Conservation (phyloP, 306 rosid genomes). For the Herpetospermum pedunculosum region DNA sequence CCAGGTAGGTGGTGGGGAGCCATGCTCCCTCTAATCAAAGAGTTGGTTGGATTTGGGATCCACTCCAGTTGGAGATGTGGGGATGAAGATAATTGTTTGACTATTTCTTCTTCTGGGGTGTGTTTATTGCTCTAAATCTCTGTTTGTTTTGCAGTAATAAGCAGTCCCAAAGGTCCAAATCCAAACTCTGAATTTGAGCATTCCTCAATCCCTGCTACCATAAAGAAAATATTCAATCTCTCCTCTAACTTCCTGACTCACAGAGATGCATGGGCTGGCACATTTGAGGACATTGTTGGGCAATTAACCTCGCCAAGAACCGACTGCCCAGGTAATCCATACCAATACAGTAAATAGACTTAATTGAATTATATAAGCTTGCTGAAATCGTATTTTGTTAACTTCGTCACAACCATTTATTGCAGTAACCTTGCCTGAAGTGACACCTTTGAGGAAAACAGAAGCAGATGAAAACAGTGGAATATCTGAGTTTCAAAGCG, state of each 20-base stretch:
- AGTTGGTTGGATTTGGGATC: neutral
- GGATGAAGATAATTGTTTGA: neutral
- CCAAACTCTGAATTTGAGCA: conserved; percentile 89
- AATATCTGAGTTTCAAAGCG: conserved; percentile 81
- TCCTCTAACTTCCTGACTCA: conserved; percentile 84
- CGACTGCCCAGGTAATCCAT: conserved; percentile 71
- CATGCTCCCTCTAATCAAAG: neutral
- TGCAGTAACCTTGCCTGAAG: conserved; percentile 82
- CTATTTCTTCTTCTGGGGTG: neutral
- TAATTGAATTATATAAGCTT: neutral
- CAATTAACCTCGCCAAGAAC: conserved; percentile 71
- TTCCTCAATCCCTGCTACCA: conserved; percentile 95
- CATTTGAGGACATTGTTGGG: conserved; percentile 71
- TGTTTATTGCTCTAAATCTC: conserved; percentile 1
- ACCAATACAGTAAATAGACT: neutral
- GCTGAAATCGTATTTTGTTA: neutral
- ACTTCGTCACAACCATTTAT: neutral
- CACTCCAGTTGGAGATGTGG: neutral
- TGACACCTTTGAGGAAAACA: conserved; percentile 53
- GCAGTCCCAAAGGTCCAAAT: conserved; percentile 66
- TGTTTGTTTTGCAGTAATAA: conserved; percentile 45
- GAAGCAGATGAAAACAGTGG: conserved; percentile 54
- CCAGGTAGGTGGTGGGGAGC: neutral
- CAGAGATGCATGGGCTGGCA: conserved; percentile 99
- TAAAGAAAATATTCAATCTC: conserved; percentile 91